phyloP scores from a whole-genome alignment of 768 basidiomycete genomes.

The Fomitopsis serialis region DNA sequence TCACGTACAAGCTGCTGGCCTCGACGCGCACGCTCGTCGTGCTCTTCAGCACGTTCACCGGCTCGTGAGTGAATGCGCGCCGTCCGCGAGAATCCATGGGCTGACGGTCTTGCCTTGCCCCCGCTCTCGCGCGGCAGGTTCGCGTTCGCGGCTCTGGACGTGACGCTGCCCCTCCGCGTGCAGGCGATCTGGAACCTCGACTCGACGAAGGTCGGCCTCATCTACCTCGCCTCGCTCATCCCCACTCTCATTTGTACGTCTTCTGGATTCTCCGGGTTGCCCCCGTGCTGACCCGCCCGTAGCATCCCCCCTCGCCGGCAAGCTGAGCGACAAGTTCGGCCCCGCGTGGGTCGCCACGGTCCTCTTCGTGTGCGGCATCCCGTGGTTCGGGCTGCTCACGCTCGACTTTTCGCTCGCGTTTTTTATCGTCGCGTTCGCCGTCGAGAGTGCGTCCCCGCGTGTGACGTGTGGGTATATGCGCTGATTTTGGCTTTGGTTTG shows the following conservation, averaged over 20 bases:
- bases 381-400: background rate
- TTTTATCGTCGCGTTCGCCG: background rate
- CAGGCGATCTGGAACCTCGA: constrained; percentile 21
- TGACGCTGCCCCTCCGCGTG: constrained; percentile 24
- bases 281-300: background rate
- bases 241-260: background rate
- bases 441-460: background rate
- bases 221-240: background rate
- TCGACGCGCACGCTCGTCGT: constrained; percentile 14
- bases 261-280: background rate
- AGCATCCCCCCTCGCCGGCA: background rate
- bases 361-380: constrained; percentile 8
- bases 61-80: constrained; percentile 22
- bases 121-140: constrained; percentile 4
- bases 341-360: background rate
- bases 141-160: constrained; percentile 17
- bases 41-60: constrained; percentile 19
- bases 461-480: too few species aligned
- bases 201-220: constrained; percentile 41
- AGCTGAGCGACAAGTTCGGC: background rate
- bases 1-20: constrained; percentile 8
- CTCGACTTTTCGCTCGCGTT: background rate
- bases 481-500: too few species aligned
- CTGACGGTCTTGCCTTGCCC: too few species aligned
- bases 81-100: background rate